These are phyloP conservation scores for Tolypocladium paradoxum DNA, from an alignment of 2,329 filamentous ascomycete species.

Conservation along the genomic window DNA sequence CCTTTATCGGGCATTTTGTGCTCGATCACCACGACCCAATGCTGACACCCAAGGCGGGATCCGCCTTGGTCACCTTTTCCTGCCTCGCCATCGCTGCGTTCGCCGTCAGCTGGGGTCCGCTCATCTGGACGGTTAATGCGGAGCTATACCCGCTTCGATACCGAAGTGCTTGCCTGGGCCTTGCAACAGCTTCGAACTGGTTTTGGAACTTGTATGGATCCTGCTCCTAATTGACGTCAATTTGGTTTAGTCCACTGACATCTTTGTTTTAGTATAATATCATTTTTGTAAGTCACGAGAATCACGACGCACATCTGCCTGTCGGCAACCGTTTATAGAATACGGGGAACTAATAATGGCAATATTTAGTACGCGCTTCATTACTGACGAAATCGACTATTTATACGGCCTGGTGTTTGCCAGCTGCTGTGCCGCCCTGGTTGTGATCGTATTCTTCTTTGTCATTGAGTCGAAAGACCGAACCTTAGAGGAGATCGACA, in stretches of 20 bases:
- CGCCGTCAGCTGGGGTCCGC: conserved; percentile 59
- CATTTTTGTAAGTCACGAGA: conserved; percentile 29
- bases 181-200: conserved; percentile 50
- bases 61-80: conserved; percentile 55
- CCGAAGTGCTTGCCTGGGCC: conserved; percentile 40
- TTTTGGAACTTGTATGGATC: conserved; percentile 48
- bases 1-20: conserved; percentile 36
- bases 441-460: conserved; percentile 63
- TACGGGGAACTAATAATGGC: conserved; percentile 10
- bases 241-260: conserved; percentile 3
- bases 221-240: conserved; percentile 26
- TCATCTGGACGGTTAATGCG: conserved; percentile 55
- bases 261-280: conserved; percentile 22
- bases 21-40: conserved; percentile 29
- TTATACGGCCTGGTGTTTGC: conserved; percentile 63
- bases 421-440: conserved; percentile 51
- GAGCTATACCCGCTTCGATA: conserved; percentile 54
- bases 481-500: conserved; percentile 65
- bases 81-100: conserved; percentile 59
- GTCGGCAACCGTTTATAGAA: not conserved
- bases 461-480: conserved; percentile 63
- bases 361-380: conserved; percentile 51
- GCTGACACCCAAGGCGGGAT: conserved; percentile 38
- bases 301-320: not conserved
- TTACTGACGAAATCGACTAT: conserved; percentile 58